Base-by-base conservation (phyloP, 495 filamentous ascomycete species). In the Xylaria telfairii region DNA sequence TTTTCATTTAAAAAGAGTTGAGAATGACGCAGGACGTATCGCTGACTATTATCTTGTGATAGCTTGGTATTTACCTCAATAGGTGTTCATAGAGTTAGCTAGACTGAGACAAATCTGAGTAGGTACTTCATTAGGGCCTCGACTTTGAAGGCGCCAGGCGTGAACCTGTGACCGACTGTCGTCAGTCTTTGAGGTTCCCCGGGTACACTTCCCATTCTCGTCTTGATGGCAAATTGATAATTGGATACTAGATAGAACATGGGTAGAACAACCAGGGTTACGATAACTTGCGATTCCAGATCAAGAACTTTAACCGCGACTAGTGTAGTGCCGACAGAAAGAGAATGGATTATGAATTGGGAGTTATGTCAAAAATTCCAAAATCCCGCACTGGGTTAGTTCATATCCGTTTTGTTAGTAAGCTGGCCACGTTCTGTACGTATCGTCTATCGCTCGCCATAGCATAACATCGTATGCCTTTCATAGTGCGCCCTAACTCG, bases 281-380 rank as follows among this genome's bases (percentile, higher is more conserved):
- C 3, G n/a, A 26, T 13, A 12, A 46, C 4, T 17, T 57, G 53
- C 53, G 65, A 59, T 60, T 37, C 65, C 65, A 68, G 54, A 68
- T 68, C 15, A 28, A 68, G 53, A 47, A 37, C 41, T 34, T 59
- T 19, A 46, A 39, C 65, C 65, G 65, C 53, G 53, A 68, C 65
- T 68, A 68, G 62, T 37, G 28, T 49, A 54, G 19, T 68, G 65
- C 65, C 51, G 65, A 59, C 26, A 59, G 51, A 68, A 37, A 26
- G 39, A 68, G 37, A 37, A 60, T 21, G 39, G 26, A 47, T n/a
- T 47, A 60, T 21, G 39, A 37, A 47, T n/a, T 47, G 28, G 19
- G 51, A 30, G 41, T 54, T 53, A 49, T 59, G 4, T 32, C 42
- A 26, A 57, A 59, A n/a, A 57, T 57, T 46, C 24, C 53, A 60